Evolutionary conservation across 805 yeast genomes (phyloP).

Genomic region (Citeromyces matritensis): DNA sequence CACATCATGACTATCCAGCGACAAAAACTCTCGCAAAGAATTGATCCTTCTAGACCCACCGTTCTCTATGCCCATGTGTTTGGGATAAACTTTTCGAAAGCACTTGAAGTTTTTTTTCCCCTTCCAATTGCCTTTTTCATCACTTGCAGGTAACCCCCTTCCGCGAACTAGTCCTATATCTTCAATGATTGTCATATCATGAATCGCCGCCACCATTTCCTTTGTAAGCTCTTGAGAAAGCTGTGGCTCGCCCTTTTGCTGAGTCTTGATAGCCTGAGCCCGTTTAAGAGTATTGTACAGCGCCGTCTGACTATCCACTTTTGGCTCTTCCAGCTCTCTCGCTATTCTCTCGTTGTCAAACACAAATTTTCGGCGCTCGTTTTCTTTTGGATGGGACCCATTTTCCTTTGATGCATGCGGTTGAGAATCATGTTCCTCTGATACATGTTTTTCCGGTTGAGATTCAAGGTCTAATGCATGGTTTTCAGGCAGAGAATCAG

Average conservation of each 20-base stretch:
- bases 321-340: no score
- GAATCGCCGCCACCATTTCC: not conserved
- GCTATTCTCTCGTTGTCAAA: no score
- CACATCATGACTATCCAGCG: not conserved
- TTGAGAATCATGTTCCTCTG: no score
- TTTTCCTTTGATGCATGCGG: no score
- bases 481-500: no score
- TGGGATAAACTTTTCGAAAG: not conserved
- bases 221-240: not conserved
- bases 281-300: not conserved
- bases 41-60: not conserved
- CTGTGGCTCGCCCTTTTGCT: not conserved
- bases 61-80: not conserved
- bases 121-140: no score
- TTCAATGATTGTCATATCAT: not conserved
- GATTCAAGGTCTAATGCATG: no score
- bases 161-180: not conserved
- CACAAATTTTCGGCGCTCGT: no score
- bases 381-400: no score
- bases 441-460: no score
- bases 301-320: not conserved
- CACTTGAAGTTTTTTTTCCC: conserved; percentile 1
- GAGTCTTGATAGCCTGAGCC: conserved; percentile 1
- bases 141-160: not conserved
- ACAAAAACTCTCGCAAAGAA: not conserved